A percentile compares a stretch with the other conserved stretches of the same genome.
Conservation (phyloP, 2,329 filamentous ascomycete genomes). For the Trichoderma atrobrunneum region DNA sequence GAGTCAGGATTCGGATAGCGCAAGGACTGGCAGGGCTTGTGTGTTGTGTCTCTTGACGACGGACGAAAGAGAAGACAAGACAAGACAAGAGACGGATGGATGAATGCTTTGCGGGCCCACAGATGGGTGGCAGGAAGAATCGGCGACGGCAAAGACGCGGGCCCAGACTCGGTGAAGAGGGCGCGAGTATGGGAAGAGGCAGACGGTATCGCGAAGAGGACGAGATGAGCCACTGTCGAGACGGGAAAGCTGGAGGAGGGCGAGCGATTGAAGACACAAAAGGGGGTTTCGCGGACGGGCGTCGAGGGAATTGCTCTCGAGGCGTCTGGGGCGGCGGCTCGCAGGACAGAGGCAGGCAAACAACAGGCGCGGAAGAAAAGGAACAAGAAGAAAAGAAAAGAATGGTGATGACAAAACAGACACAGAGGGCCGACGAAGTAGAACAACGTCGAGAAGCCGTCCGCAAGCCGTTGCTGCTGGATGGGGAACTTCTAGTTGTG, state of each 20-base stretch:
- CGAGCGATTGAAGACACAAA: constrained; percentile 15
- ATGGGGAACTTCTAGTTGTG: constrained; percentile 14
- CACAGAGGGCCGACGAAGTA: constrained; percentile 11
- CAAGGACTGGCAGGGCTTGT: neutral
- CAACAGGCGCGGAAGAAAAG: neutral
- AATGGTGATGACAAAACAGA: neutral
- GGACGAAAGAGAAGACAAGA: neutral
- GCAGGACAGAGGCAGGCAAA: neutral
- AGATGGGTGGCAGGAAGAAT: constrained; percentile 10
- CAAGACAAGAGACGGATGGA: neutral
- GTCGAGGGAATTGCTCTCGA: constrained; percentile 13
- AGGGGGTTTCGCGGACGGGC: constrained; percentile 3
- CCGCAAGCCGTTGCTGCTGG: constrained; percentile 15
- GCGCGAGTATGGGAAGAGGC: neutral
- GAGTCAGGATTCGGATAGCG: neutral
- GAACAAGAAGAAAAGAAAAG: neutral
- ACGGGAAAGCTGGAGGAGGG: neutral
- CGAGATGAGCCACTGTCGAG: neutral
- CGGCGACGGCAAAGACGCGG: constrained; percentile 3
- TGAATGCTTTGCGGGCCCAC: constrained; percentile 3
- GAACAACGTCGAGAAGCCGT: constrained; percentile 17
- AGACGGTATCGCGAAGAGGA: neutral
- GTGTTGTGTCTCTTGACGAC: neutral
- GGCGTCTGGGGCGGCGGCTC: neutral
- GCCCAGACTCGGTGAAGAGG: neutral